Evolutionary conservation across 345 rosid genomes (phyloP).

Genomic region (Citropsis articulata): DNA sequence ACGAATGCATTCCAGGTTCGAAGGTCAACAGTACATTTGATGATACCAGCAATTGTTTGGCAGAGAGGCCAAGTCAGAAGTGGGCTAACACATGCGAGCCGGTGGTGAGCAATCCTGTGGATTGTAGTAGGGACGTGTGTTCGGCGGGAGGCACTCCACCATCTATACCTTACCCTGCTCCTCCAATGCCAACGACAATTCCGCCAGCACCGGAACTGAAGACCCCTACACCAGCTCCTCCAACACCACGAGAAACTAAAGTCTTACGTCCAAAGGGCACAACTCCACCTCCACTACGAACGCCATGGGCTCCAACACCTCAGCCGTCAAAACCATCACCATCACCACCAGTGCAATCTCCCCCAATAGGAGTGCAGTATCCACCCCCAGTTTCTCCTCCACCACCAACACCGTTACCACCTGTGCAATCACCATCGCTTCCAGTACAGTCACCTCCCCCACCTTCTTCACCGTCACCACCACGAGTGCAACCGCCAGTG

Average conservation of each 20-base stretch:
- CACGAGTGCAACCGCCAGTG: not conserved
- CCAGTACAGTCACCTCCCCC: not conserved
- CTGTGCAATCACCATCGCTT: no score
- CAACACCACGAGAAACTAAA: no score
- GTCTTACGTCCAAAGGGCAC: no score
- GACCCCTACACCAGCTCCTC: not conserved
- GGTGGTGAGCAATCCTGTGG: conserved; percentile 50
- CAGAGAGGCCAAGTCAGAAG: conserved; percentile 46
- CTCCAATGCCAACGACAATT: not conserved
- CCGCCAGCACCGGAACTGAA: not conserved
- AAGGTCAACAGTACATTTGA: conserved; percentile 34
- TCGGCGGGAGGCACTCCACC: conserved; percentile 19
- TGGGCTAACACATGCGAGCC: conserved; percentile 35
- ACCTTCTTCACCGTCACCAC: not conserved
- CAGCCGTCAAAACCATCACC: not conserved
- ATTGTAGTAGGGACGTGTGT: conserved; percentile 66
- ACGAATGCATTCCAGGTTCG: conserved; percentile 34
- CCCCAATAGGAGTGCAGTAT: not conserved
- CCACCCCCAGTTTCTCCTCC: not conserved
- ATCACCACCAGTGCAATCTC: not conserved
- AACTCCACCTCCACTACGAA: no score
- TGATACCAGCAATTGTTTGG: conserved; percentile 53
- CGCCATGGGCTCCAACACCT: no score
- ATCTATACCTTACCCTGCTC: no score
- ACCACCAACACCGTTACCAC: no score